Conservation (phyloP, 768 basidiomycete species). For the Boletus patriciae region DNA sequence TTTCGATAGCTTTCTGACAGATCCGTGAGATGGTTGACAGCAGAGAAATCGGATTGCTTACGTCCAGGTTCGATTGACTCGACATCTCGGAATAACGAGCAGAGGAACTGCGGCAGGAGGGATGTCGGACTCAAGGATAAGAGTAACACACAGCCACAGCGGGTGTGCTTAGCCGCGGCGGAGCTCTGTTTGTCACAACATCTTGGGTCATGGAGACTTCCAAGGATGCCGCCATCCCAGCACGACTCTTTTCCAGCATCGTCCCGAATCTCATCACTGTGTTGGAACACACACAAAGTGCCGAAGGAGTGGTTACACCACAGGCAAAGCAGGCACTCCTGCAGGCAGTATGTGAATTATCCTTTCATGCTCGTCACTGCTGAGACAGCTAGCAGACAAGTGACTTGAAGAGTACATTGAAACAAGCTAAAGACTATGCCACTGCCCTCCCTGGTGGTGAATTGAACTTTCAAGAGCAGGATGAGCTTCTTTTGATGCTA, state of each 20-base stretch:
- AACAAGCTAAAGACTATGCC: slow-evolving; percentile 61
- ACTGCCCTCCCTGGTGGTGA: slow-evolving; percentile 69
- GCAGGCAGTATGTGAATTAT: slow-evolving; percentile 51
- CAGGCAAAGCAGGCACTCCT: slow-evolving; percentile 67
- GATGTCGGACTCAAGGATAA: background rate
- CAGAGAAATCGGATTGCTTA: slow-evolving; percentile 24
- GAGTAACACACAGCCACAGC: slow-evolving; percentile 20
- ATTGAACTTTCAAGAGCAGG: slow-evolving; percentile 64
- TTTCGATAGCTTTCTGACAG: slow-evolving; percentile 75
- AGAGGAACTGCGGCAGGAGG: background rate
- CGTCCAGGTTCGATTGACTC: slow-evolving; percentile 48
- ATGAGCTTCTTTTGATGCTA: slow-evolving; percentile 68
- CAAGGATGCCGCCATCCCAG: slow-evolving; percentile 35
- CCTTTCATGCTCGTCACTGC: background rate
- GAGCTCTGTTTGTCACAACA: background rate
- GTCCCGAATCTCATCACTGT: slow-evolving; percentile 60
- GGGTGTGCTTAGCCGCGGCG: background rate
- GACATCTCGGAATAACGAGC: slow-evolving; percentile 36
- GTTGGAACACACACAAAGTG: slow-evolving; percentile 57
- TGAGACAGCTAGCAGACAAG: slow-evolving; percentile 54
- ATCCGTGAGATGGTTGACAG: slow-evolving; percentile 17
- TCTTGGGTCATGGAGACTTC: slow-evolving; percentile 5
- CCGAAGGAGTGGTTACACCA: slow-evolving; percentile 53
- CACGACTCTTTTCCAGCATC: slow-evolving; percentile 54
- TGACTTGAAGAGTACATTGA: slow-evolving; percentile 60